Percentiles rank a stretch among this genome's conserved stretches.
These are phyloP conservation scores for Canavalia ensiformis DNA, from an alignment of 306 rosid species.

Conservation along the genomic window DNA sequence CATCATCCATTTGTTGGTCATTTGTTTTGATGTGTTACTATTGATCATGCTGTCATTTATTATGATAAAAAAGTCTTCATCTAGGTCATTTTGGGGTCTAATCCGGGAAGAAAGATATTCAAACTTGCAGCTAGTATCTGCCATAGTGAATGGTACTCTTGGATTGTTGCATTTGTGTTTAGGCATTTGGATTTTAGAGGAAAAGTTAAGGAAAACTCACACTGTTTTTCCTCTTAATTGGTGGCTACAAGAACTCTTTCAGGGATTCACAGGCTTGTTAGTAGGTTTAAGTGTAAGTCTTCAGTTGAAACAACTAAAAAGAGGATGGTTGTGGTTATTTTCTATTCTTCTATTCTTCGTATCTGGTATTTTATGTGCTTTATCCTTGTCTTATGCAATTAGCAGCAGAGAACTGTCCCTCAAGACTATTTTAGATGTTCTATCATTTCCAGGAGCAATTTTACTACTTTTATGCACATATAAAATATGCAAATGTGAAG, in stretches of 20 bases:
- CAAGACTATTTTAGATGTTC: slow-evolving; percentile 50
- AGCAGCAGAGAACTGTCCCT: slow-evolving; percentile 40
- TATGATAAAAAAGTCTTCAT: slow-evolving; percentile 48
- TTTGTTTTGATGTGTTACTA: slow-evolving; percentile 56
- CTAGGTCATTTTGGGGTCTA: slow-evolving; percentile 37
- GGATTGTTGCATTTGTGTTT: slow-evolving; percentile 61
- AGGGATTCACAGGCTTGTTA: slow-evolving; percentile 61
- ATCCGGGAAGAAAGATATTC: slow-evolving; percentile 41
- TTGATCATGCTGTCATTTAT: slow-evolving; percentile 52
- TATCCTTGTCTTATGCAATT: slow-evolving; percentile 53
- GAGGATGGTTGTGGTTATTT: slow-evolving; percentile 46
- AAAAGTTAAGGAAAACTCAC: slow-evolving; percentile 53
- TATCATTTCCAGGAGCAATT: slow-evolving; percentile 47
- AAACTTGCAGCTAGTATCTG: slow-evolving; percentile 55
- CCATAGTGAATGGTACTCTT: slow-evolving; percentile 53
- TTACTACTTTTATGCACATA: slow-evolving; percentile 53
- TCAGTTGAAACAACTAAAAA: slow-evolving; percentile 51
- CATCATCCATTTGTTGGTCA: slow-evolving; percentile 53
- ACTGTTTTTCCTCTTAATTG: slow-evolving; percentile 57
- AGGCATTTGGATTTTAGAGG: slow-evolving; percentile 64
- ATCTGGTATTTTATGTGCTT: slow-evolving; percentile 50
- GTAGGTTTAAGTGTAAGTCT: slow-evolving; percentile 54
- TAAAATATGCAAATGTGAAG: slow-evolving; percentile 37
- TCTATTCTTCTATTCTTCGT: slow-evolving; percentile 53
- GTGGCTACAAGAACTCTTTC: slow-evolving; percentile 58